phyloP scores from a whole-genome alignment of 2,329 filamentous ascomycete genomes.

The Fusarium camptoceras region DNA sequence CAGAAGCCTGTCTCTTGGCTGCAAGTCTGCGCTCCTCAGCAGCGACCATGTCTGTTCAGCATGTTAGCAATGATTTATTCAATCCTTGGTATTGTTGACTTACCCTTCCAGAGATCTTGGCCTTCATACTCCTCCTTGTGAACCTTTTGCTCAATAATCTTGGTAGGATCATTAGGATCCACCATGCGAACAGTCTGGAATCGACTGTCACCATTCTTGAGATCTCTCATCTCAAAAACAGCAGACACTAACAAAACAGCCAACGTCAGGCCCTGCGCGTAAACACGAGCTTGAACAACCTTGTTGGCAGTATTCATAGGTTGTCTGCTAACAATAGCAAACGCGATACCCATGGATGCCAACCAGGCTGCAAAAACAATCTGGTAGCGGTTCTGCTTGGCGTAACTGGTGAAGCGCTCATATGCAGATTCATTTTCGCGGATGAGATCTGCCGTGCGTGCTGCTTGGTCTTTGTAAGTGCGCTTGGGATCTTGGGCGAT shows the following conservation, averaged over 20 bases:
- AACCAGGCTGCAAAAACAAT: constrained; percentile 90
- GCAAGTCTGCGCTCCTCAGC: constrained; percentile 75
- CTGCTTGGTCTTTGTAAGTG: constrained; percentile 72
- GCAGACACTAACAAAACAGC: constrained; percentile 85
- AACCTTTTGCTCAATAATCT: constrained; percentile 88
- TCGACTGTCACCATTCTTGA: constrained; percentile 77
- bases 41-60: constrained; percentile 80
- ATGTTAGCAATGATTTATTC: constrained; percentile 14
- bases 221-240: constrained; percentile 83
- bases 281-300: constrained; percentile 92
- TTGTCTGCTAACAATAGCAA: constrained; percentile 81
- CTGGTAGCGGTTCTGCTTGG: constrained; percentile 82
- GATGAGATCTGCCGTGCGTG: constrained; percentile 66
- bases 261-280: constrained; percentile 89
- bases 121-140: constrained; percentile 89
- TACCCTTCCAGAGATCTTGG: constrained; percentile 93
- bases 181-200: constrained; percentile 87
- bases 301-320: constrained; percentile 82
- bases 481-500: constrained; percentile 73
- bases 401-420: constrained; percentile 77
- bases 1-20: constrained; percentile 50
- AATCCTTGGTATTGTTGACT: constrained; percentile 45
- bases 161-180: constrained; percentile 83
- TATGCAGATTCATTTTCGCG: constrained; percentile 66
- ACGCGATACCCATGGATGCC: constrained; percentile 80